Evolutionary conservation across 805 yeast species (phyloP).

Genomic region (Candida rishiriensis): DNA sequence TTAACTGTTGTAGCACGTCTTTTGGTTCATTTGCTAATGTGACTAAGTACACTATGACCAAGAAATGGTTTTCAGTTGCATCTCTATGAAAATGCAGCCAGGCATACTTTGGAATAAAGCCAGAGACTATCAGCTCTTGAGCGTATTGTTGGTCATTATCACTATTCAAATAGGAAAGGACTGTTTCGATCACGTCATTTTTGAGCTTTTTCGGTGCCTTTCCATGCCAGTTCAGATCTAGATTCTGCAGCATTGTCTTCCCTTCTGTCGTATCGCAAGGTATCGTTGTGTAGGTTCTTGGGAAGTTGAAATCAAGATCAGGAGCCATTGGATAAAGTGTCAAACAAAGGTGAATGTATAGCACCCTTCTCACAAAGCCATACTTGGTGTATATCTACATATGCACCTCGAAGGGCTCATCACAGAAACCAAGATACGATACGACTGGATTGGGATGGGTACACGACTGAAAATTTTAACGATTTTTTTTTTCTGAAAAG

Average conservation of each 20-base stretch:
- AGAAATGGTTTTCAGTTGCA: constrained; percentile 36
- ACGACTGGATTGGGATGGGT: too few species aligned
- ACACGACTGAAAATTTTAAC: too few species aligned
- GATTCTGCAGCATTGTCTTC: not conserved
- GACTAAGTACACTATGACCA: constrained; percentile 27
- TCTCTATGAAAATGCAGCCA: constrained; percentile 41
- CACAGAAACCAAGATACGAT: too few species aligned
- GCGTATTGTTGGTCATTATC: not conserved
- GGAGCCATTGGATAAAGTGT: too few species aligned
- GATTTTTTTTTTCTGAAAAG: too few species aligned
- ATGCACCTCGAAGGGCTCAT: too few species aligned
- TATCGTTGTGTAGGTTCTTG: too few species aligned
- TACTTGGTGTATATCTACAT: too few species aligned
- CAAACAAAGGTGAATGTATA: too few species aligned
- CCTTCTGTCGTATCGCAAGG: too few species aligned
- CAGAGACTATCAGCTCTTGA: constrained; percentile 5
- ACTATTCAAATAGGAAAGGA: not conserved
- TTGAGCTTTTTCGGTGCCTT: constrained; percentile 2
- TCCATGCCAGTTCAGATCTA: constrained; percentile 3
- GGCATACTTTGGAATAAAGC: constrained; percentile 28
- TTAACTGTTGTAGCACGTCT: not conserved
- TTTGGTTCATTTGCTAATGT: not conserved
- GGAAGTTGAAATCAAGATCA: too few species aligned
- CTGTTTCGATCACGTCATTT: constrained; percentile 3
- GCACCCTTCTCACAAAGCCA: too few species aligned